Percentiles rank a stretch among this genome's conserved stretches.
Evolutionary conservation across 225 moss, liverwort and hornwort genomes (phyloP).

Genomic region (Thuidium tamariscinum): DNA sequence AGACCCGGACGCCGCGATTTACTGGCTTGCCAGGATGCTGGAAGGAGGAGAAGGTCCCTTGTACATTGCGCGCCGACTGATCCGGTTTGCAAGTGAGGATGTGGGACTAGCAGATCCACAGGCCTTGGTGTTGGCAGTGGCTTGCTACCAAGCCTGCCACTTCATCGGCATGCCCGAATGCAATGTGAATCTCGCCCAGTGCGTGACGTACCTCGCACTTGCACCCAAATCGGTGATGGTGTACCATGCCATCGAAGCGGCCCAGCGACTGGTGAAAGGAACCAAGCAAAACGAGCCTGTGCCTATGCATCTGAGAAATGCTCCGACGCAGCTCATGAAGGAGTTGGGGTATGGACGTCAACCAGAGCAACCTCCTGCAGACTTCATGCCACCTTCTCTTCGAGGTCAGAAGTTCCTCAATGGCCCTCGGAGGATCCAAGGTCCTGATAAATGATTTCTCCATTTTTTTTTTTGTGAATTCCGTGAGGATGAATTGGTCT

Average conservation of each 20-base stretch:
- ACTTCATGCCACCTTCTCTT: conserved; percentile 69
- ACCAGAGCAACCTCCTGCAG: conserved; percentile 44
- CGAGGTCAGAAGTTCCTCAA: conserved; percentile 70
- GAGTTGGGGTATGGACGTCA: conserved; percentile 64
- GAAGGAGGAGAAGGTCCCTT: conserved; percentile 77
- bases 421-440: conserved; percentile 20
- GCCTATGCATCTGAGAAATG: conserved; percentile 72
- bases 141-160: conserved; percentile 90
- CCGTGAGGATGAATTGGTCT: background rate
- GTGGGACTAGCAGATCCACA: conserved; percentile 75
- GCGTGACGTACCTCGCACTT: conserved; percentile 66
- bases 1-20: conserved; percentile 40
- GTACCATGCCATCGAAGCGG: conserved; percentile 71
- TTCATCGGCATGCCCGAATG: conserved; percentile 86
- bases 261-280: conserved; percentile 67
- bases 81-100: conserved; percentile 84
- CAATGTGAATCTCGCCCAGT: conserved; percentile 83
- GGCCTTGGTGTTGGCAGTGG: conserved; percentile 64
- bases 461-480: background rate
- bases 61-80: conserved; percentile 56
- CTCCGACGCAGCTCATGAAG: conserved; percentile 72
- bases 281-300: conserved; percentile 73
- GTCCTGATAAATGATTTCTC: conserved; percentile 1
- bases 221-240: conserved; percentile 71
- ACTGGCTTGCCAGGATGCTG: conserved; percentile 87